Conservation (phyloP, 2,329 filamentous ascomycete species). For the Fusarium guadeloupense region DNA sequence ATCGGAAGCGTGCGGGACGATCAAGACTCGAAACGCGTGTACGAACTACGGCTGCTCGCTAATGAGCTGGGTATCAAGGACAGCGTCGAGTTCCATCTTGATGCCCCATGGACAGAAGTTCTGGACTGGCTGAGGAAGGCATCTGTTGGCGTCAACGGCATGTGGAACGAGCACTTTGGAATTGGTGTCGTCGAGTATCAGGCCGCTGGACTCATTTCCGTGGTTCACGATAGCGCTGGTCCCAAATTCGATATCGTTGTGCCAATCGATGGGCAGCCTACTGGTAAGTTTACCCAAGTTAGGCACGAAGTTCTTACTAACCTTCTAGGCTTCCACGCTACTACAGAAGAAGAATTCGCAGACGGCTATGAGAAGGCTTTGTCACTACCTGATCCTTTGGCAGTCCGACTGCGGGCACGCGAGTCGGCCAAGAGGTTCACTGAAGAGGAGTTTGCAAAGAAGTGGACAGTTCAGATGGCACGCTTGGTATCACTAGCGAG, state of each 20-base stretch:
- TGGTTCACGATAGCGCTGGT: constrained; percentile 93
- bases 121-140: constrained; percentile 79
- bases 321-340: constrained; percentile 80
- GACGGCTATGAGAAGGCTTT: constrained; percentile 81
- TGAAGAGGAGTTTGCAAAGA: constrained; percentile 82
- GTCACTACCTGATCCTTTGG: constrained; percentile 74
- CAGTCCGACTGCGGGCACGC: constrained; percentile 79
- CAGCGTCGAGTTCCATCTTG: constrained; percentile 84
- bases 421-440: constrained; percentile 85
- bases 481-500: constrained; percentile 66
- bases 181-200: constrained; percentile 99
- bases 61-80: constrained; percentile 89
- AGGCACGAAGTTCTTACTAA: not conserved
- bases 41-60: constrained; percentile 84
- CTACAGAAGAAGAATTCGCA: constrained; percentile 81
- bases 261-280: constrained; percentile 78
- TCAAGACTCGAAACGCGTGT: constrained; percentile 82
- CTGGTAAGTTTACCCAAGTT: constrained; percentile 62
- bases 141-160: constrained; percentile 91
- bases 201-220: constrained; percentile 89
- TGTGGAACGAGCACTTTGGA: constrained; percentile 99
- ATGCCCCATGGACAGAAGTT: constrained; percentile 89
- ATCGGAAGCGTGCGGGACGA: constrained; percentile 93
- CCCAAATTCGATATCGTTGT: constrained; percentile 94
- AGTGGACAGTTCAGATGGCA: constrained; percentile 81